Evolutionary conservation across 768 basidiomycete species (phyloP), one percentile per base, ranked within the genome.

Genomic region (Naganishia onofrii): DNA sequence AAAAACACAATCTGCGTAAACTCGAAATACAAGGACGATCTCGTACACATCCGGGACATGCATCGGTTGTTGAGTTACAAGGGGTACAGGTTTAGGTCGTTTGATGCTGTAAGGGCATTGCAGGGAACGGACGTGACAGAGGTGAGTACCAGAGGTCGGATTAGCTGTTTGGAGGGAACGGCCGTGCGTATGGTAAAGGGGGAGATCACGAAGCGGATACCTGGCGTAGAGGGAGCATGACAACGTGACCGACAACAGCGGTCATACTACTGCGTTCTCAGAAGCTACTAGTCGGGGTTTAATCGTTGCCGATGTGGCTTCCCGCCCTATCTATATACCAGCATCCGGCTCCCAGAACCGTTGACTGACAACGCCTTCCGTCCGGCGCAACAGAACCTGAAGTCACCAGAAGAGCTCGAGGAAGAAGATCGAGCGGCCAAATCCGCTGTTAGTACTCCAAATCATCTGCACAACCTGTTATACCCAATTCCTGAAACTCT

Each of bases 31-130:
- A 92, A 91, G 79, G 96, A 98, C 70, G 95, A 98, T 81, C 83
- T 99, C 56, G 92, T 91, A 10, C 97, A 98, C 76, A 96, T 99
- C 70, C 82, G 95, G 74, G 96, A 99, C 82, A 99, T 99, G 96
- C 92, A 97, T 80, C 84, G 95, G 28, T 80, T 99, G 66, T 81
- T 99, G 74, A 89, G 88, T 7, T 97, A 94, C 85, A 99, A 98
- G 79, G 96, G 83, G 8, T 84, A 84, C 69, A 79, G 83, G 3
- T 83, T 84, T 75, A 81, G 82, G 34, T 78, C 83, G 26, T 82
- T 82, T 54, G 82, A 83, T 73, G 80, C 80, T 6, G 73, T 71
- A 42, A 75, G 81, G 54, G 77, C 81, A 0, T 76, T 78, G 65
- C 77, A 81, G 0, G 74, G 76, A 2, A 71, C 80, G 7, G 83